phyloP scores from a whole-genome alignment of 768 basidiomycete genomes.

The Serendipita vermifera region DNA sequence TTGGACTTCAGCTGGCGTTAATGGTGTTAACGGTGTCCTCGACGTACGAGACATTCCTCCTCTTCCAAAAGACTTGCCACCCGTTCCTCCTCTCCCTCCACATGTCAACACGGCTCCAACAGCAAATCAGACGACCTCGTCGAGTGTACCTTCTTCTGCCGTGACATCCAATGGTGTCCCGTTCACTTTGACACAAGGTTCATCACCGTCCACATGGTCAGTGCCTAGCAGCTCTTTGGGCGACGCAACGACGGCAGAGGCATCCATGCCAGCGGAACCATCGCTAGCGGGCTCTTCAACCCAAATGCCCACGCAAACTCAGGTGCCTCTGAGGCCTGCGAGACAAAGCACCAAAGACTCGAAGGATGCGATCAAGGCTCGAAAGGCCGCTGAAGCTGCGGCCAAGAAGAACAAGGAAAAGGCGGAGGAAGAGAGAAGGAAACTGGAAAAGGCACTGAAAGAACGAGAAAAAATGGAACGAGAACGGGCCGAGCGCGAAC shows the following conservation, averaged over 20 bases:
- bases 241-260: background rate
- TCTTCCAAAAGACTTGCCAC: constrained; percentile 1
- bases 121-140: background rate
- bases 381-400: background rate
- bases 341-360: constrained; percentile 7
- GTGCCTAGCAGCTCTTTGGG: background rate
- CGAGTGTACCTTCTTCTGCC: background rate
- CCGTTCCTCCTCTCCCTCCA: background rate
- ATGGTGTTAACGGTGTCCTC: background rate
- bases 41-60: background rate
- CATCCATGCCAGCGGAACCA: background rate
- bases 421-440: background rate
- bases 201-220: background rate
- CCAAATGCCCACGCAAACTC: background rate
- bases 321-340: background rate
- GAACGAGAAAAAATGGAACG: constrained; percentile 1
- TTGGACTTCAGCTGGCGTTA: background rate
- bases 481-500: background rate
- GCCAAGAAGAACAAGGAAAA: background rate
- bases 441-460: background rate
- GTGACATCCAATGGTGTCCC: background rate
- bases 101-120: background rate
- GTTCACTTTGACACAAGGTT: background rate
- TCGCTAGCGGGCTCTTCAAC: background rate
- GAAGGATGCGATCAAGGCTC: background rate